A percentile compares a stretch with the other conserved stretches of the same genome.
Evolutionary conservation across 495 filamentous ascomycete genomes (phyloP).

Genomic region (Aspergillus homomorphus): DNA sequence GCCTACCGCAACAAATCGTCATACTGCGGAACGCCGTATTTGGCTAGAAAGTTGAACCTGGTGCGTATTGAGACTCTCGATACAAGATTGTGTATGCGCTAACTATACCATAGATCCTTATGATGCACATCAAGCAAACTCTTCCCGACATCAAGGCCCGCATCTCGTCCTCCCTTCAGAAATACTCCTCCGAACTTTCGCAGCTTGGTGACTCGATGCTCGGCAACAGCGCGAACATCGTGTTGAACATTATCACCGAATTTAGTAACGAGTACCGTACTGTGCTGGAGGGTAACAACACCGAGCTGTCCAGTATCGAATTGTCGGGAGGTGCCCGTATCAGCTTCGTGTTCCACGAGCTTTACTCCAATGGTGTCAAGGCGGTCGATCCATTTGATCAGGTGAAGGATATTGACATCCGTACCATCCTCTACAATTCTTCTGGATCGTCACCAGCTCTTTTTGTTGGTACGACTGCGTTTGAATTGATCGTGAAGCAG

Average conservation of each 20-base stretch:
- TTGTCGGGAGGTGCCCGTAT: conserved; percentile 97
- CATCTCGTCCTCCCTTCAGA: conserved; percentile 87
- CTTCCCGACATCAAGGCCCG: conserved; percentile 97
- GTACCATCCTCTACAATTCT: conserved; percentile 96
- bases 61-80: conserved; percentile 36
- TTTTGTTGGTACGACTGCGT: conserved; percentile 96
- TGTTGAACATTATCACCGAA: conserved; percentile 98
- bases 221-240: conserved; percentile 92
- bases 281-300: conserved; percentile 93
- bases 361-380: conserved; percentile 97
- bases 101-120: conserved; percentile 66
- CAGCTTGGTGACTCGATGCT: conserved; percentile 92
- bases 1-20: conserved; percentile 97
- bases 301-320: conserved; percentile 89
- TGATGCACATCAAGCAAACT: conserved; percentile 99
- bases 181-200: conserved; percentile 79
- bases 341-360: conserved; percentile 98
- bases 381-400: conserved; percentile 96
- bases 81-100: conserved; percentile 1
- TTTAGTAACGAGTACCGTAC: conserved; percentile 97
- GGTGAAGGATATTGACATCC: conserved; percentile 96
- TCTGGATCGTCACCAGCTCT: conserved; percentile 95
- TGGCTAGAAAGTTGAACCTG: conserved; percentile 94
- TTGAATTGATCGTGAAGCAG: conserved; percentile 97
- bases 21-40: conserved; percentile 96